Evolutionary conservation across 306 rosid genomes (phyloP).

Genomic region (Gastrolobium villosum): DNA sequence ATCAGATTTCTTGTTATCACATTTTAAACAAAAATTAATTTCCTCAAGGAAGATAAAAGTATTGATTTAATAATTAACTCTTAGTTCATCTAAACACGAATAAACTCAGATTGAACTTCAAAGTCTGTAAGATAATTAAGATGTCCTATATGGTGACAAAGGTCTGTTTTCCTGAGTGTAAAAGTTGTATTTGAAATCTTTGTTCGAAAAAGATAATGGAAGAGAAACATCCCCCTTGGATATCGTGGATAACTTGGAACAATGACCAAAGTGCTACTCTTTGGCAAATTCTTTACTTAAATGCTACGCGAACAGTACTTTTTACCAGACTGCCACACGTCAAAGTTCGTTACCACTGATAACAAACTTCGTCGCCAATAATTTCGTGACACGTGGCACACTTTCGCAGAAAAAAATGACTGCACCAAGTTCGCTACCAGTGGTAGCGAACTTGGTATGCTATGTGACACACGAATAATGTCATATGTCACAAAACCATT

Average conservation of each 20-base stretch:
- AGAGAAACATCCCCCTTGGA: constrained; percentile 31
- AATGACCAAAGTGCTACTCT: no score
- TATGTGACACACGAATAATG: no score
- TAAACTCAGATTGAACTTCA: constrained; percentile 15
- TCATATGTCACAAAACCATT: no score
- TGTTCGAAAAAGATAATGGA: neutral
- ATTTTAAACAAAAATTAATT: constrained; percentile 35
- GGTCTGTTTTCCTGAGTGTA: constrained; percentile 22
- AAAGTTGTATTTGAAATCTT: constrained; percentile 27
- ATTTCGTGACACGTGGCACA: no score
- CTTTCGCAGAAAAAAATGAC: no score
- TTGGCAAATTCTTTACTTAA: no score
- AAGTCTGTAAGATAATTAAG: neutral
- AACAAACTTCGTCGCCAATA: no score
- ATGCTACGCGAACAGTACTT: no score
- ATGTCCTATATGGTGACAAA: constrained; percentile 21
- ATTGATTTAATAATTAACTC: constrained; percentile 32
- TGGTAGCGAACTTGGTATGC: no score
- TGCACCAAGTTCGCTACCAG: no score
- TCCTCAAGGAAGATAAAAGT: neutral
- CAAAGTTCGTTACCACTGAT: no score
- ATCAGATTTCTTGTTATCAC: constrained; percentile 18
- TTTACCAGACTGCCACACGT: no score
- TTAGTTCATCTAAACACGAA: constrained; percentile 18
- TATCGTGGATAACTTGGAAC: neutral